A percentile compares a stretch with the other conserved stretches of the same genome.
These are phyloP conservation scores for Teratosphaeria nubilosa DNA, from an alignment of 2,329 filamentous ascomycete genomes.

Conservation along the genomic window DNA sequence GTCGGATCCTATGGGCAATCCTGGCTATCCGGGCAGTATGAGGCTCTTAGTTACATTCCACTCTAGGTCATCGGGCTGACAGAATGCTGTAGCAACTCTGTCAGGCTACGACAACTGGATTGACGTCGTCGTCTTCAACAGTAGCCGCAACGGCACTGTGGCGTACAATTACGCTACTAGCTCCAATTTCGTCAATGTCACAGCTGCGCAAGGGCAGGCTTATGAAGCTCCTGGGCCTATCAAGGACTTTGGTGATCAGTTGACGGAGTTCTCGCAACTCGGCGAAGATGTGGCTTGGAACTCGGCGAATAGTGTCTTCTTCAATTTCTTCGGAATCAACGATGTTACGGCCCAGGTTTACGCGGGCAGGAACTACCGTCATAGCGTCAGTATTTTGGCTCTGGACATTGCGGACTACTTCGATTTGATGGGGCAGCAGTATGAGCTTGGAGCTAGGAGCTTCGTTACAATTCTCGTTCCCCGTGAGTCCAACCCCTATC, in stretches of 20 bases:
- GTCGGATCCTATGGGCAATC: not conserved
- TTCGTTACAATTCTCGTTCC: not conserved
- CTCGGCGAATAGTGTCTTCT: not conserved
- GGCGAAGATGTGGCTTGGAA: not conserved
- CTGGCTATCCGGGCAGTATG: not conserved
- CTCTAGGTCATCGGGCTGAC: not conserved
- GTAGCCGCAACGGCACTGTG: not conserved
- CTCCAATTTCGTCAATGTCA: not conserved
- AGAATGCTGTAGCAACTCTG: not conserved
- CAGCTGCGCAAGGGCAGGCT: not conserved
- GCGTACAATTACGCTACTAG: not conserved
- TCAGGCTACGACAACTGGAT: not conserved
- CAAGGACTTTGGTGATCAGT: not conserved
- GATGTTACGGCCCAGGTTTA: not conserved
- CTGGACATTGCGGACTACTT: not conserved
- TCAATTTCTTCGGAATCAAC: not conserved
- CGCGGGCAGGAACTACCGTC: not conserved
- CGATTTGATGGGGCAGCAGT: not conserved
- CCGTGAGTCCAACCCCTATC: not conserved
- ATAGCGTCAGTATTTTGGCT: not conserved
- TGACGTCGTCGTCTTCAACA: not conserved
- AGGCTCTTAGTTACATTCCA: not conserved
- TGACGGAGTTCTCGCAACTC: not conserved
- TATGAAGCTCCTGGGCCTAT: not conserved
- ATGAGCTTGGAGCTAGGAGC: not conserved